phyloP scores from a whole-genome alignment of 371 early-diverging fungal genomes.

The Syncephalastrum contaminatum region DNA sequence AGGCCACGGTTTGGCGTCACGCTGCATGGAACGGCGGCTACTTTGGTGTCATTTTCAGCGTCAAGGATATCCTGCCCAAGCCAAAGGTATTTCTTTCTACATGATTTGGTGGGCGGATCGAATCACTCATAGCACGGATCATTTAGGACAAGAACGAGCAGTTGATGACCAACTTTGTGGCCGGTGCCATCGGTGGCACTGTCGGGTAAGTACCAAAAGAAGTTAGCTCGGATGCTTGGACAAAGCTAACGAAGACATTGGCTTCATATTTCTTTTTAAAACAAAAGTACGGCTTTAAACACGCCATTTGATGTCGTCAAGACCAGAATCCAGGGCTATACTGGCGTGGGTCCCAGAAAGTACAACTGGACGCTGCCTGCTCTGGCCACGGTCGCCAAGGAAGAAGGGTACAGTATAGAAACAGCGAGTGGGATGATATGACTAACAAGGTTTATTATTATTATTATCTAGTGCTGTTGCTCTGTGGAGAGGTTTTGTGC shows the following conservation, averaged over 20 bases:
- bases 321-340: slow-evolving; percentile 91
- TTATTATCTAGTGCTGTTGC: slow-evolving; percentile 60
- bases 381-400: slow-evolving; percentile 80
- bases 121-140: neutral
- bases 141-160: slow-evolving; percentile 69
- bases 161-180: slow-evolving; percentile 84
- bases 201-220: slow-evolving; percentile 41
- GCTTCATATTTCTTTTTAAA: too few species aligned
- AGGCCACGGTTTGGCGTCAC: slow-evolving; percentile 95
- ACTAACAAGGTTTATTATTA: slow-evolving; percentile 4
- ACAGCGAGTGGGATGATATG: neutral
- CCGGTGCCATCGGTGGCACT: slow-evolving; percentile 95
- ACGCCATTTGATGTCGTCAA: slow-evolving; percentile 98
- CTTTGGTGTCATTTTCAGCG: slow-evolving; percentile 87
- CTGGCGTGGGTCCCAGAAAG: slow-evolving; percentile 58
- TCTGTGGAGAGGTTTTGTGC: slow-evolving; percentile 94
- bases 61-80: slow-evolving; percentile 76
- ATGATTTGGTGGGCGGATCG: too few species aligned
- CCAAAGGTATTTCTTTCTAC: slow-evolving; percentile 53
- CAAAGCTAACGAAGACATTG: too few species aligned
- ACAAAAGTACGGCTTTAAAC: slow-evolving; percentile 79
- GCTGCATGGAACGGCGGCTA: slow-evolving; percentile 93
- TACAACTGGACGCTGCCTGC: slow-evolving; percentile 92
- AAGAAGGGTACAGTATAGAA: slow-evolving; percentile 76
- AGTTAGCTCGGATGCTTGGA: too few species aligned